Conservation (phyloP, 2,329 filamentous ascomycete species). For the Cadophora gregata region DNA sequence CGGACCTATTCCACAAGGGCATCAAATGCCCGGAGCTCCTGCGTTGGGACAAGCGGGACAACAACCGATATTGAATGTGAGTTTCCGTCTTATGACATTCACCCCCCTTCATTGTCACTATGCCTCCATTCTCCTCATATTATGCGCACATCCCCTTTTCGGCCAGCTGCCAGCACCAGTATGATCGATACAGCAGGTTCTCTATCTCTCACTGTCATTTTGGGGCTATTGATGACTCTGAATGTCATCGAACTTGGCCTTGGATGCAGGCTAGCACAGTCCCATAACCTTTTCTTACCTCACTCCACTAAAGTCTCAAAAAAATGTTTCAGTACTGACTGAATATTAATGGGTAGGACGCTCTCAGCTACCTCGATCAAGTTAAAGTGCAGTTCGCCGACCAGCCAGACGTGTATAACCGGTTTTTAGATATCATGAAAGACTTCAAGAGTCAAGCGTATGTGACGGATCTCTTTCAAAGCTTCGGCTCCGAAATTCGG, state of each 20-base stretch:
- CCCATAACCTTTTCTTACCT: background rate
- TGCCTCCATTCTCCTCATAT: background rate
- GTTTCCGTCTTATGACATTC: conserved; percentile 40
- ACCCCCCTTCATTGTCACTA: background rate
- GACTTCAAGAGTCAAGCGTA: conserved; percentile 98
- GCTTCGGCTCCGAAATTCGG: background rate
- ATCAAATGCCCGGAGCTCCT: conserved; percentile 47
- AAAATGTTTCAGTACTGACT: conserved; percentile 14
- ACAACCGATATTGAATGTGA: conserved; percentile 80
- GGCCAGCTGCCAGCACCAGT: too few relatives aligned
- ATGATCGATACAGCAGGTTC: background rate
- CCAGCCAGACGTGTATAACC: conserved; percentile 95
- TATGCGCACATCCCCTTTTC: background rate
- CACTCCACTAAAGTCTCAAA: background rate
- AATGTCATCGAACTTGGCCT: background rate
- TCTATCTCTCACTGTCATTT: background rate
- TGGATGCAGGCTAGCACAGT: background rate
- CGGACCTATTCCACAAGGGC: conserved; percentile 47
- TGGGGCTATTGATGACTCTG: background rate
- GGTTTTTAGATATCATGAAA: conserved; percentile 99
- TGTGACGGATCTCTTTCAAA: conserved; percentile 47
- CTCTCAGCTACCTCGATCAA: conserved; percentile 94
- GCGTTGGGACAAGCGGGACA: conserved; percentile 73
- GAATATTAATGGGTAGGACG: conserved; percentile 58
- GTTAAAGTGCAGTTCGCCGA: conserved; percentile 98